These are phyloP conservation scores for Amorphotheca resinae DNA, from an alignment of 495 filamentous ascomycete species.

Conservation along the genomic window DNA sequence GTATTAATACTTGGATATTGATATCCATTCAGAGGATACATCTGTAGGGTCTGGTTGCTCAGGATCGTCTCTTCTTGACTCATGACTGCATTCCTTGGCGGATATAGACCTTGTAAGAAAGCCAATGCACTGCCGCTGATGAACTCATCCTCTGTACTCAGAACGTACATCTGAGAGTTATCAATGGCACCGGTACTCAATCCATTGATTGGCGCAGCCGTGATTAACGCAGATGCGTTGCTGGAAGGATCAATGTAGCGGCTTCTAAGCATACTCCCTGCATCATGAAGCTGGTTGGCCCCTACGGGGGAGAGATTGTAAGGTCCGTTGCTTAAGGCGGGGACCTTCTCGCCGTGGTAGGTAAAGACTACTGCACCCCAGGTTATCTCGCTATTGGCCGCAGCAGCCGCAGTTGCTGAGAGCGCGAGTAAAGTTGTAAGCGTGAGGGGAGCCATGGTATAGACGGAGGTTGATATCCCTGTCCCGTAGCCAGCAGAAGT, in stretches of 20 bases:
- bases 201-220: constrained; percentile 13
- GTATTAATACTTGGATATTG: constrained; percentile 50
- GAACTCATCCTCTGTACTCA: constrained; percentile 35
- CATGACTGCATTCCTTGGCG: constrained; percentile 33
- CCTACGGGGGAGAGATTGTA: constrained; percentile 44
- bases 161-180: constrained; percentile 33
- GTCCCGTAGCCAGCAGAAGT: no score
- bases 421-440: constrained; percentile 11
- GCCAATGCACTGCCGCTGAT: constrained; percentile 47
- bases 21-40: constrained; percentile 46
- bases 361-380: constrained; percentile 46
- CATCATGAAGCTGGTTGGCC: constrained; percentile 39
- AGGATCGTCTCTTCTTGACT: constrained; percentile 26
- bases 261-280: constrained; percentile 39
- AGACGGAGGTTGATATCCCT: no score
- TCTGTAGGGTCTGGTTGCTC: constrained; percentile 34
- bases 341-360: constrained; percentile 48
- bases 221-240: constrained; percentile 20
- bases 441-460: constrained; percentile 5
- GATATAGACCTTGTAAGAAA: constrained; percentile 61
- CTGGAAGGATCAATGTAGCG: constrained; percentile 30
- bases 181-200: constrained; percentile 31
- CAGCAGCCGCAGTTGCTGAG: background rate
- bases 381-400: constrained; percentile 27
- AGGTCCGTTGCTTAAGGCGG: constrained; percentile 24